phyloP scores from a whole-genome alignment of 352 stramenopile genomes.

The Poterioochromonas sp. region DNA sequence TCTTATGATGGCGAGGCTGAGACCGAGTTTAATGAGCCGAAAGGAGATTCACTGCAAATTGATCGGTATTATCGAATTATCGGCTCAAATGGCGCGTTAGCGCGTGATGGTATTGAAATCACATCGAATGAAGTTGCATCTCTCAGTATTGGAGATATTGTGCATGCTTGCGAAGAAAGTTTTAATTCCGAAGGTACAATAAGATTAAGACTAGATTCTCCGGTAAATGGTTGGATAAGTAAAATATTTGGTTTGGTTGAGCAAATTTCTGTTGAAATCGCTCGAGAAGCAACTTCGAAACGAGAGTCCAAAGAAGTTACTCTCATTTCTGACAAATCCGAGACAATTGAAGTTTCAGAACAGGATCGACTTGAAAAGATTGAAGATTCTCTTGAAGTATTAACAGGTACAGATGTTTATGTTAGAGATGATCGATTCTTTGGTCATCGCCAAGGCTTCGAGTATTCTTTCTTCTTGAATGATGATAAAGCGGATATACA shows the following conservation, averaged over 20 bases:
- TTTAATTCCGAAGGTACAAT: constrained; percentile 30
- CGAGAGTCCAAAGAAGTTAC: no score
- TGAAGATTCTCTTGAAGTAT: constrained; percentile 9
- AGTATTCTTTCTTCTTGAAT: not conserved
- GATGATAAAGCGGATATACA: not conserved
- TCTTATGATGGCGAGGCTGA: not conserved
- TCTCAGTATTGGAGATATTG: not conserved
- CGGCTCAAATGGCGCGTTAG: not conserved
- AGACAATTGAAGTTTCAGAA: no score
- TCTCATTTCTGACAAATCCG: no score
- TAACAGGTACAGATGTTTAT: not conserved
- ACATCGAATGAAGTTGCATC: not conserved
- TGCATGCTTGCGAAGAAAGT: not conserved
- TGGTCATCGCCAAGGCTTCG: not conserved
- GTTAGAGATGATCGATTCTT: constrained; percentile 31
- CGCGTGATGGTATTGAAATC: not conserved
- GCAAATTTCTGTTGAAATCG: not conserved
- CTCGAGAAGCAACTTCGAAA: no score
- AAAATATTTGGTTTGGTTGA: constrained; percentile 21
- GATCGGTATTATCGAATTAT: constrained; percentile 20
- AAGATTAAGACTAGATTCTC: not conserved
- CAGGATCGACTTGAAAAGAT: no score
- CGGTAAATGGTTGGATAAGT: constrained; percentile 30
- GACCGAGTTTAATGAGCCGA: not conserved
- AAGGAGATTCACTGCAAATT: not conserved